Conservation (phyloP, 345 rosid species). For the Brassica nigra region DNA sequence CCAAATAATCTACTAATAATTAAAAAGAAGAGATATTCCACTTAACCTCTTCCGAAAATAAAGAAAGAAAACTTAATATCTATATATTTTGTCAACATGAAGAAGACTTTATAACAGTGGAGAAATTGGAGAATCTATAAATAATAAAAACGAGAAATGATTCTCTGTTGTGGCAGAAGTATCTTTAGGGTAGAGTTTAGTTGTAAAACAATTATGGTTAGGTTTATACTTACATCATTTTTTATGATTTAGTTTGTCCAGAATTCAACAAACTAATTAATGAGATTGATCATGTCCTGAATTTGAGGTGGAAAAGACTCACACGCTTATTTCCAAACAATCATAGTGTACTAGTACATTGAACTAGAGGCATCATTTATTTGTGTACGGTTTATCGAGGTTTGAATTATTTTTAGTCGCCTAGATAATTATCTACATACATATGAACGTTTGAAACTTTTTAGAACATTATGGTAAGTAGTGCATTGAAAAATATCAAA, state of each 20-base stretch:
- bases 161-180: background rate
- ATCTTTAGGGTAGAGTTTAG: background rate
- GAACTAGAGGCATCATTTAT: background rate
- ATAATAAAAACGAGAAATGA: background rate
- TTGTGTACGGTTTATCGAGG: background rate
- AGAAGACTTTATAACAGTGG: background rate
- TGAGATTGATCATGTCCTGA: constrained; percentile 25
- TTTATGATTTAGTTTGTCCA: background rate
- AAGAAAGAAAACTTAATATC: background rate
- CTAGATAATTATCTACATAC: background rate
- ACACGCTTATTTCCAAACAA: constrained; percentile 30
- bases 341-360: background rate
- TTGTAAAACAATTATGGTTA: background rate
- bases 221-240: background rate
- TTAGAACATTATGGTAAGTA: background rate
- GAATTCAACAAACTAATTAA: constrained; percentile 2
- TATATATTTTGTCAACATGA: background rate
- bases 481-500: background rate
- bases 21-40: background rate
- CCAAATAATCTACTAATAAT: background rate
- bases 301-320: constrained; percentile 35
- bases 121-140: background rate
- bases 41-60: background rate
- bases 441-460: background rate
- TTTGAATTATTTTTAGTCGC: background rate